Evolutionary conservation across 1,284 basidiomycete species (phyloP).

Genomic region (Gymnopus androsaceus): DNA sequence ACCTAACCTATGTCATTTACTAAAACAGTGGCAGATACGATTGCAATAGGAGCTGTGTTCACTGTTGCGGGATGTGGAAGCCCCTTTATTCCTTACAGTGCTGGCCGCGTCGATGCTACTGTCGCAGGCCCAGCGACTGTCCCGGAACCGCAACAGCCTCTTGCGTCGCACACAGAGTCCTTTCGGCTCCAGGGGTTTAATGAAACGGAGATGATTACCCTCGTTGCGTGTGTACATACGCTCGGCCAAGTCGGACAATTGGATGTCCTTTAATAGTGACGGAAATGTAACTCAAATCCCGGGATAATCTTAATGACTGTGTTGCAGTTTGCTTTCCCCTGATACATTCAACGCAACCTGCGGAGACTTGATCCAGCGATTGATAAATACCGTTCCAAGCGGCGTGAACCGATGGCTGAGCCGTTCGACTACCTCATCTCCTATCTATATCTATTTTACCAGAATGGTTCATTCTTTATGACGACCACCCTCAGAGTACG

Average conservation of each 20-base stretch:
- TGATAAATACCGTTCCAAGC: constrained; percentile 28
- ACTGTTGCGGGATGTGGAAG: constrained; percentile 12
- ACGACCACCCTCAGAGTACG: neutral
- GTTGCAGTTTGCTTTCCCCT: neutral
- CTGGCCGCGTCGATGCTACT: constrained; percentile 13
- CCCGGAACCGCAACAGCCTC: constrained; percentile 10
- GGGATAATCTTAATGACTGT: constrained; percentile 6
- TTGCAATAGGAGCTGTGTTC: constrained; percentile 10
- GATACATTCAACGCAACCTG: constrained; percentile 19
- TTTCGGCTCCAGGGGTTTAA: constrained; percentile 13
- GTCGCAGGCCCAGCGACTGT: constrained; percentile 13
- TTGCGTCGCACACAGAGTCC: constrained; percentile 3
- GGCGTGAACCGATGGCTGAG: constrained; percentile 18
- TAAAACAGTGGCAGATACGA: constrained; percentile 11
- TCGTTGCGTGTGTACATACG: constrained; percentile 15
- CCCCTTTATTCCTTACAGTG: constrained; percentile 3
- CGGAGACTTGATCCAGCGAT: constrained; percentile 20
- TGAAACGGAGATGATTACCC: constrained; percentile 11
- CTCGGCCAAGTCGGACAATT: constrained; percentile 1
- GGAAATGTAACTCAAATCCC: constrained; percentile 4
- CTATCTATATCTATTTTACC: neutral
- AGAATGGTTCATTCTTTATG: neutral
- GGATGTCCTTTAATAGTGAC: neutral
- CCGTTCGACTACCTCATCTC: constrained; percentile 21
- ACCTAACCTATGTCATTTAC: neutral